Percentiles rank a stretch among this genome's conserved stretches.
Evolutionary conservation across 768 basidiomycete genomes (phyloP).

Genomic region (Tricholoma sp.): DNA sequence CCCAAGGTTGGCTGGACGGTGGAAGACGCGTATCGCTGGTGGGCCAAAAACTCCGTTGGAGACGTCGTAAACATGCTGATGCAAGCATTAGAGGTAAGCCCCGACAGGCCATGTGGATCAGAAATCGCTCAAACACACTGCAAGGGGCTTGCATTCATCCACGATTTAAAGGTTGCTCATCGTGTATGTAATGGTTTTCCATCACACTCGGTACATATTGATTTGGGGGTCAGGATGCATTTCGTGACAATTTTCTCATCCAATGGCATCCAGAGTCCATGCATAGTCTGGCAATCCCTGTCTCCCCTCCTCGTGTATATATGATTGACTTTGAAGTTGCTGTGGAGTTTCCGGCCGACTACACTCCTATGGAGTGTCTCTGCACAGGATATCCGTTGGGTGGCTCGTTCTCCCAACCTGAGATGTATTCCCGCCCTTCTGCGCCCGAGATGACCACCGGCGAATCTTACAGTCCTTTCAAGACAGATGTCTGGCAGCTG

Average conservation of each 20-base stretch:
- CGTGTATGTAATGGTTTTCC: constrained; percentile 14
- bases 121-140: constrained; percentile 8
- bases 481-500: constrained; percentile 18
- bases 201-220: background rate
- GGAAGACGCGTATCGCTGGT: too few species aligned
- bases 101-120: constrained; percentile 3
- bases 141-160: constrained; percentile 20
- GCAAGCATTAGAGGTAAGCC: too few species aligned
- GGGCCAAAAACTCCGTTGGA: too few species aligned
- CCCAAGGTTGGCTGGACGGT: too few species aligned
- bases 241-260: constrained; percentile 25
- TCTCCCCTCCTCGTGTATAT: constrained; percentile 26
- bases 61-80: too few species aligned
- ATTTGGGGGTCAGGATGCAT: constrained; percentile 19
- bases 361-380: constrained; percentile 11
- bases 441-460: constrained; percentile 20
- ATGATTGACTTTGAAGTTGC: constrained; percentile 28
- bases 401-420: constrained; percentile 11
- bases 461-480: constrained; percentile 21
- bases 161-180: constrained; percentile 19
- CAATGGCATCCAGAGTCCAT: constrained; percentile 28
- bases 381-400: constrained; percentile 12
- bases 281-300: constrained; percentile 6
- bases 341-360: constrained; percentile 20
- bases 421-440: constrained; percentile 16